Evolutionary conservation across 2,329 filamentous ascomycete genomes (phyloP), one percentile per base, ranked within the genome.

Genomic region (Botrytis squamosa): DNA sequence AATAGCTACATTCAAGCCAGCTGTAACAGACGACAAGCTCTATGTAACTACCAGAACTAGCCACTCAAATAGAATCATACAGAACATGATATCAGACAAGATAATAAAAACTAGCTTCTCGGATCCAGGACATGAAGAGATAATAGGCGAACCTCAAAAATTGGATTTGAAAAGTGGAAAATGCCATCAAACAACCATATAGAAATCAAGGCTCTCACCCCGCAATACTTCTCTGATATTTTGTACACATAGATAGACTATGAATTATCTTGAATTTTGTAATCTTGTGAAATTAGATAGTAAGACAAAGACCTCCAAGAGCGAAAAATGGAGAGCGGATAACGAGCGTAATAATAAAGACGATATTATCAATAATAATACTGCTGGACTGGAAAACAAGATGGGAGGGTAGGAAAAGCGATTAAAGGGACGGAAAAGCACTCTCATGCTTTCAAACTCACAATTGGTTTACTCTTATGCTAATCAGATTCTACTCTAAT

Each of bases 361-460:
- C 33, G 55, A 59, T 59, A 20, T 9, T 10, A 0, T 59, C 0
- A 20, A 18, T 36, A 22, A 10, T 20, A 4, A 36, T 5, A 7
- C 55, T 6, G 18, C 6, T 33, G 18, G 16, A 10, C 16, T 33
- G 16, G 33, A 16, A 9, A 59, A 10, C 1, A 7, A 22, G 7
- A 22, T 4, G 9, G 1, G 22, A 1, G 7, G 4, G 7, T 59
- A 22, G 7, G 29, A 59, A 33, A 36, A 10, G 4, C 8, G 2
- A 33, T 12, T 1, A 0, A 10, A 36, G 2, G 20, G 9, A 59
- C 4, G 1, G 8, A 1, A 49, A 49, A 25, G 1, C 25, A 25
- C 46, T 49, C 46, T 46, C 16, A 46, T 46, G 18, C 16, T 46
- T 20, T 18, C 7, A 20, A 44, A 44, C 16, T 7, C 7, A 18